phyloP scores from a whole-genome alignment of 352 stramenopile genomes.

The Phytophthora hybrid region DNA sequence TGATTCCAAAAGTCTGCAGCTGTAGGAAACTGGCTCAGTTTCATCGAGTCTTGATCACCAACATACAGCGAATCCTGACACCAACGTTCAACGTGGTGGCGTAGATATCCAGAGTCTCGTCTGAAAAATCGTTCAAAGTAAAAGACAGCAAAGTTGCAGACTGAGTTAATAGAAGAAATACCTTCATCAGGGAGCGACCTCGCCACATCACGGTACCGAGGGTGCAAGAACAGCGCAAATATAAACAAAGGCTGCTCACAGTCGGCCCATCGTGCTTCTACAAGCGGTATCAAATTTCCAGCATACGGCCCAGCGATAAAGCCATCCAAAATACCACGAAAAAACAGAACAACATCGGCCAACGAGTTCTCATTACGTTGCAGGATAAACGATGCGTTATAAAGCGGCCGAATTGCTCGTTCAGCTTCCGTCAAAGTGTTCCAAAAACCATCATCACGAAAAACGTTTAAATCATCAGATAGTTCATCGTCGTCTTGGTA shows the following conservation, averaged over 20 bases:
- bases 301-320: conserved; percentile 7
- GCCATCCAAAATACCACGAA: conserved; percentile 5
- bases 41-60: background rate
- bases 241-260: conserved; percentile 22
- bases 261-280: conserved; percentile 15
- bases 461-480: background rate
- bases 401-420: conserved; percentile 9
- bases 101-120: conserved; percentile 2
- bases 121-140: conserved; percentile 12
- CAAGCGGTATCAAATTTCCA: background rate
- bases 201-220: conserved; percentile 3
- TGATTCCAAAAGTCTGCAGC: background rate
- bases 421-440: conserved; percentile 10
- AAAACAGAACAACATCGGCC: conserved; percentile 9
- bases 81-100: conserved; percentile 5
- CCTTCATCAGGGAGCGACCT: background rate
- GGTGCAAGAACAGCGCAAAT: conserved; percentile 15
- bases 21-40: background rate
- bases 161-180: background rate
- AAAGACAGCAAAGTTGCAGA: conserved; percentile 6
- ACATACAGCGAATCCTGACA: background rate
- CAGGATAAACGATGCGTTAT: conserved; percentile 8
- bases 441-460: conserved; percentile 7
- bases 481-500: background rate
- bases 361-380: conserved; percentile 15